Evolutionary conservation across 306 rosid genomes (phyloP), one percentile per base, ranked within the genome.

Genomic region (Quillaja saponaria): DNA sequence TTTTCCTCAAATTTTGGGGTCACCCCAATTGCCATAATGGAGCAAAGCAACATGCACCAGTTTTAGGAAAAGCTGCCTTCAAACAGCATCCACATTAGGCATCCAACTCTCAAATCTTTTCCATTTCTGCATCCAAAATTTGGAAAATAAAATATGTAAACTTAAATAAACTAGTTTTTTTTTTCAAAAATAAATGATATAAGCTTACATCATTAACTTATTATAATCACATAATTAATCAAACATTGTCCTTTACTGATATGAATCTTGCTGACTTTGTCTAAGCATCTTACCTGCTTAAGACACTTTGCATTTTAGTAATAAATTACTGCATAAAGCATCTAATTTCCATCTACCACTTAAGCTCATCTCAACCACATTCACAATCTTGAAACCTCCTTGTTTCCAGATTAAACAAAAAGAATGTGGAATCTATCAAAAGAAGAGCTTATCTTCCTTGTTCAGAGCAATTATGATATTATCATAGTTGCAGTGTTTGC

Each of bases 341-440:
- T 69, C 67, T 62, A n/a, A n/a, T n/a, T n/a, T n/a, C n/a, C n/a
- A n/a, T n/a, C n/a, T n/a, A 49, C 42, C 53, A 64, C 52, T 46
- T 52, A 19, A 49, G 69, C 20, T 16, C 34, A 52, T 34, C 39
- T 56, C 20, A 64, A 55, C 69, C 28, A 61, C 16, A 55, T 62
- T 31, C 55, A 61, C 37, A 16, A 58, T 12, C 45, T 11, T 15
- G 6, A 28, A 14, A 21, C 39, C 21, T n/a, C 44, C 69, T 75
- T 68, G 44, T 37, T 60, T 65, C 17, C 53, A 46, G 57, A 44
- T 5, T 51, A 58, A 45, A 48, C 55, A 63, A 48, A 40, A 50
- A 66, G 68, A 73, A 83, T 86, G 90, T 7, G 74, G 73, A 71
- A 39, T 42, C 55, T 56, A 25, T 76, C 39, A 6, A 68, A 39